These are phyloP conservation scores for Kalanchoe fedtschenkoi DNA, from an alignment of 164 flowering plant species.

Conservation along the genomic window DNA sequence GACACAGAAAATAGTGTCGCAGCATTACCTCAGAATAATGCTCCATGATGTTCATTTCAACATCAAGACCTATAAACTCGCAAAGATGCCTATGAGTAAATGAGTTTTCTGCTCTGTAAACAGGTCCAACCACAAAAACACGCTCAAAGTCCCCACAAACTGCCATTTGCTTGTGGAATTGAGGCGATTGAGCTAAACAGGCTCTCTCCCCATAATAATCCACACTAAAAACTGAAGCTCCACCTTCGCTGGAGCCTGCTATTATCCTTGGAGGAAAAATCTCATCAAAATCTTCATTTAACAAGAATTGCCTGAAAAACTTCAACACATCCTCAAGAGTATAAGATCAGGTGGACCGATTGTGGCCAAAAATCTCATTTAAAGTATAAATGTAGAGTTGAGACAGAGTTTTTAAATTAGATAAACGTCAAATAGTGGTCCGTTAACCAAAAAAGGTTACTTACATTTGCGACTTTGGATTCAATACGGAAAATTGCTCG, in stretches of 20 bases:
- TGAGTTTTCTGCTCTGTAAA: conserved; percentile 90
- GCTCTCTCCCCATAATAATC: conserved; percentile 90
- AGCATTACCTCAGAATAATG: conserved; percentile 75
- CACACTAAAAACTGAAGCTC: conserved; percentile 80
- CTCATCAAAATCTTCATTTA: conserved; percentile 54
- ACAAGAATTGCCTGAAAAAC: conserved; percentile 67
- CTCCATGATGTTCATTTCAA: conserved; percentile 85
- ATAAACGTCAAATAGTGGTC: too few relatives aligned
- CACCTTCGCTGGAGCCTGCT: conserved; percentile 94
- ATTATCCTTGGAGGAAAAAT: conserved; percentile 87
- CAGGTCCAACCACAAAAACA: conserved; percentile 87
- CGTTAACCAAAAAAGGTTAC: conserved; percentile 11
- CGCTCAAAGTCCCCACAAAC: conserved; percentile 84
- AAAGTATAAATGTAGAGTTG: too few relatives aligned
- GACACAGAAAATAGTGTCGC: neutral
- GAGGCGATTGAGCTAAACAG: conserved; percentile 97
- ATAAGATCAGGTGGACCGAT: neutral
- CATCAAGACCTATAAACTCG: conserved; percentile 92
- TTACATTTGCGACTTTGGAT: conserved; percentile 57
- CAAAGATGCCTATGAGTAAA: conserved; percentile 88
- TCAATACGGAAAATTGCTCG: conserved; percentile 77
- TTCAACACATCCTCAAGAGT: conserved; percentile 17
- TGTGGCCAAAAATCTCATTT: too few relatives aligned
- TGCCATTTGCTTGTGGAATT: conserved; percentile 96
- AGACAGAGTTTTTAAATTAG: too few relatives aligned